Base-by-base conservation (phyloP, 2,329 filamentous ascomycete genomes). In the Knoxdaviesia capensis region DNA sequence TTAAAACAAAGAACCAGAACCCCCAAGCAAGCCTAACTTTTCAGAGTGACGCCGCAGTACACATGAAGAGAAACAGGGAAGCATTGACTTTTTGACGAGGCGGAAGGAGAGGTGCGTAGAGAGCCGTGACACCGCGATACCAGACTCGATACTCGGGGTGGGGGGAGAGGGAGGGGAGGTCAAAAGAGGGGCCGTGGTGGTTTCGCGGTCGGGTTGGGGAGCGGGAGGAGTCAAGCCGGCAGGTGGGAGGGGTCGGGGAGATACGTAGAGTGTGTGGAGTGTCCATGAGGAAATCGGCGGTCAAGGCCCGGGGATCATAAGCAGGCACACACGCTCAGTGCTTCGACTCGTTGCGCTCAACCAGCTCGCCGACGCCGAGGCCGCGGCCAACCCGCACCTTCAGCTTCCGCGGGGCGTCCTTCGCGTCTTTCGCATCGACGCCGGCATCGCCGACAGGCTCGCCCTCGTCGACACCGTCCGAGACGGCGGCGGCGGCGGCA, bases 361-460 rank as follows among this genome's bases (percentile, higher is more conserved):
- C 77, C 53, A 86, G 59, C 49, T 80, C 78, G 3, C 77, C 81
- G 0, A 94, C 86, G 2, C 87, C 87, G 40, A 92, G 56, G 1
- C 68, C 71, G 52, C 85, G 66, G 10, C 87, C 87, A 41, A 94
- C 80, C 62, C 85, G 87, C 46, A 92, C 82, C 63, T 84, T 87
- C 48, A 80, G 69, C 74, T 80, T 82, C 56, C 73, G 77, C 41
- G 71, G 67, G 41, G 56, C 58, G 29, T 53, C 49, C 43, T 54
- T 58, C 40, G 45, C 50, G 9, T 50, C 55, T 44, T 56, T 52
- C 8, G 63, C 65, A 39, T 66, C 64, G 45, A 59, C 54, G n/a
- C 76, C 78, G 9, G 74, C 61, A 39, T 79, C 73, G 5, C 80
- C 80, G 1, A 81, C 78, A 3, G 74, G 65, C 8, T 82, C 79